Base-by-base conservation (phyloP, 768 basidiomycete genomes). In the Floccularia luteovirens region DNA sequence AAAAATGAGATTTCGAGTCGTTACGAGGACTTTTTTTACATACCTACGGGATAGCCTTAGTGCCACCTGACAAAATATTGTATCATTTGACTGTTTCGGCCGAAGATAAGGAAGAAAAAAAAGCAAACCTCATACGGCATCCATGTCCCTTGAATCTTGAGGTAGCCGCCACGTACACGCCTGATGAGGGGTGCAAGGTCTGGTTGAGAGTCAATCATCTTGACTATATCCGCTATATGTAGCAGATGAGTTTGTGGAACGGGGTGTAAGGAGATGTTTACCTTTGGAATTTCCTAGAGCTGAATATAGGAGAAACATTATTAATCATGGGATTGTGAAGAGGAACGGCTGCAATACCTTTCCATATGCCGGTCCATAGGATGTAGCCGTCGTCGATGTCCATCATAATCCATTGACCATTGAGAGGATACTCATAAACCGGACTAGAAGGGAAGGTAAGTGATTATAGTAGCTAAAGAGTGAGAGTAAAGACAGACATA, bases 351-450 rank as follows among this genome's bases (percentile, higher is more conserved):
- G 14, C 24, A 5, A 42, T 42, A 88, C 88, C 89, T 72, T 92
- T 92, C 90, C 90, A 92, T 39, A 92, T 92, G 7, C 88, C 86
- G 1, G 90, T 92, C 89, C 90, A 92, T 13, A 90, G 67, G 43
- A 92, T 82, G 57, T 89, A 91, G 2, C 90, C 90, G 56, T 90
- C 89, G 56, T 92, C 90, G 54, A 88, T 84, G 64, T 92, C 90
- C 77, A 91, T 89, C 90, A 92, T 91, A 53, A 92, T 87, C 85
- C 88, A 90, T 53, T 91, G 88, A 16, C 82, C 84, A 46, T 89
- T 88, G 41, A 92, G 68, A 1, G 86, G 87, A 51, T 90, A 92
- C 56, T 92, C 90, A 53, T 86, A 91, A 8, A 92, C 90, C 10
- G 88, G 87, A 40, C 89, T 77, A 44, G 24, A 23, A 10, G 16